Evolutionary conservation across 441 rosid genomes (phyloP).

Genomic region (Kokia cookei): DNA sequence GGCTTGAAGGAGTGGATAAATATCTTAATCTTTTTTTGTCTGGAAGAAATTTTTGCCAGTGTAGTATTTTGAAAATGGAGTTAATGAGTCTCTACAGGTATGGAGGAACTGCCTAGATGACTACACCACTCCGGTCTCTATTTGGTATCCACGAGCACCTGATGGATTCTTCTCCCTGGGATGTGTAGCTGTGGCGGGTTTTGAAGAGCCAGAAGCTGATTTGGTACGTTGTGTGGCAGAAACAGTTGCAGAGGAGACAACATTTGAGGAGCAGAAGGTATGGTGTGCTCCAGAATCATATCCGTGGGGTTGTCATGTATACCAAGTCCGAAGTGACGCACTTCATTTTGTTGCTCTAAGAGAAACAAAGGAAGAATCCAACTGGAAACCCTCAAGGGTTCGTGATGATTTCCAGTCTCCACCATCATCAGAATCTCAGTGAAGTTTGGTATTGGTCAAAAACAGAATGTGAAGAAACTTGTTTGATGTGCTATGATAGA

Average conservation of each 20-base stretch:
- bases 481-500: background rate
- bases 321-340: constrained; percentile 85
- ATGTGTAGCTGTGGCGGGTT: constrained; percentile 64
- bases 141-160: constrained; percentile 95
- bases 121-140: constrained; percentile 62
- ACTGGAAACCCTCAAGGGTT: constrained; percentile 82
- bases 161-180: constrained; percentile 78
- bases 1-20: background rate
- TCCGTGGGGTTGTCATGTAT: constrained; percentile 91
- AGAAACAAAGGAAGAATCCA: constrained; percentile 62
- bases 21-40: background rate
- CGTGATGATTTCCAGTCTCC: constrained; percentile 36
- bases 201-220: constrained; percentile 61
- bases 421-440: background rate
- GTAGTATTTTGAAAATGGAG: background rate
- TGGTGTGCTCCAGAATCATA: constrained; percentile 87
- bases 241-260: constrained; percentile 63
- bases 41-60: background rate
- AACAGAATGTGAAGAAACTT: background rate
- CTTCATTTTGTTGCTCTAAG: constrained; percentile 88
- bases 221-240: constrained; percentile 62
- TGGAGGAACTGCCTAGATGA: constrained; percentile 96
- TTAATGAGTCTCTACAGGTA: constrained; percentile 36
- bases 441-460: background rate
- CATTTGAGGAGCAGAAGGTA: constrained; percentile 82